A percentile compares a stretch with the other conserved stretches of the same genome.
Evolutionary conservation across 129 eudicot genomes (phyloP).

Genomic region (Flaveria sonorensis): DNA sequence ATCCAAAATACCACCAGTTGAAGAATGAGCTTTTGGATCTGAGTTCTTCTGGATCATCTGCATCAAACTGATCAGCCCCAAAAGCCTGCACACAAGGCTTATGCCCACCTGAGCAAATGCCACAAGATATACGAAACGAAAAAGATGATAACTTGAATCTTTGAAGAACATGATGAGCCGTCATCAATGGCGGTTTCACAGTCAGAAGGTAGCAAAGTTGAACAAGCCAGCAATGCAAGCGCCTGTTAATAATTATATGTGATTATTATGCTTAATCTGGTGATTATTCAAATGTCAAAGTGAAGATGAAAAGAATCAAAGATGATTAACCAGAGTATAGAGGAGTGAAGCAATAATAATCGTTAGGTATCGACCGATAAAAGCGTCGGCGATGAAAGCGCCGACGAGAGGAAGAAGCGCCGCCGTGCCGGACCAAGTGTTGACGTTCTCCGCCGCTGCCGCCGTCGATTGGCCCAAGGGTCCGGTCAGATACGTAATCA

Average conservation of each 20-base stretch:
- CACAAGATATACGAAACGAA: constrained; percentile 51
- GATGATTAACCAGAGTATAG: constrained; percentile 45
- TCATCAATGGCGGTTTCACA: constrained; percentile 16
- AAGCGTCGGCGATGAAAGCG: constrained; percentile 62
- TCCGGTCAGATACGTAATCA: constrained; percentile 51
- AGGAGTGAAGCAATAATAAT: constrained; percentile 54
- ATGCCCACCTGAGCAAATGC: constrained; percentile 57
- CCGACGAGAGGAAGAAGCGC: constrained; percentile 43
- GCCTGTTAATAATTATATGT: constrained; percentile 33
- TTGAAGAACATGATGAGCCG: constrained; percentile 22
- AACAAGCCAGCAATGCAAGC: constrained; percentile 61
- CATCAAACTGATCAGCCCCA: constrained; percentile 80
- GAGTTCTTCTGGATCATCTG: constrained; percentile 43
- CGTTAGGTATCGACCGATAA: constrained; percentile 54
- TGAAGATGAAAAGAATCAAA: neutral
- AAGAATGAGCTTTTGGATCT: constrained; percentile 61
- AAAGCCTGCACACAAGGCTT: constrained; percentile 69
- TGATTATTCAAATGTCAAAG: neutral
- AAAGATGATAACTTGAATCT: constrained; percentile 40
- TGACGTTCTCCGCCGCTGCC: constrained; percentile 48
- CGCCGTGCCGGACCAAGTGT: constrained; percentile 50
- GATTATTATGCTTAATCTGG: too few species aligned
- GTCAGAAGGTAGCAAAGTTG: constrained; percentile 46
- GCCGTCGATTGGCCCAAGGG: constrained; percentile 52
- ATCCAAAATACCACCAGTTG: constrained; percentile 67